Percentiles rank a stretch among this genome's conserved stretches.
These are phyloP conservation scores for Coniochaeta sp. DNA, from an alignment of 2,329 filamentous ascomycete genomes.

Conservation along the genomic window DNA sequence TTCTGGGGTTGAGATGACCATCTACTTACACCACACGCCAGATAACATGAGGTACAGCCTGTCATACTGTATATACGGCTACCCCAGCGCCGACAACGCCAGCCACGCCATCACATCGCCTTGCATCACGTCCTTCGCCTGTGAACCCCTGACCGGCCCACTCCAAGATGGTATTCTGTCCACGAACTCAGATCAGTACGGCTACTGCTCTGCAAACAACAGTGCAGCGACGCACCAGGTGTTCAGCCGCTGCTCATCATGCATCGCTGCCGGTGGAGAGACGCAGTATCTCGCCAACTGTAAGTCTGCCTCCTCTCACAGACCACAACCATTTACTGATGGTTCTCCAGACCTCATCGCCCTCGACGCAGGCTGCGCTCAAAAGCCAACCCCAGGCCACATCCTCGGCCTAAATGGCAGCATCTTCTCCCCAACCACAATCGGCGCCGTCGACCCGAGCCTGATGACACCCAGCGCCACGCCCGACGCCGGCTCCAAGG, in stretches of 20 bases:
- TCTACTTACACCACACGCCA: constrained; percentile 19
- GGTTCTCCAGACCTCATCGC: constrained; percentile 37
- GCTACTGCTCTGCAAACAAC: constrained; percentile 37
- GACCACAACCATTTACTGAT: constrained; percentile 1
- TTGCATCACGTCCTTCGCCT: constrained; percentile 44
- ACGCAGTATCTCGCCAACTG: constrained; percentile 43
- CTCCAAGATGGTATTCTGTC: constrained; percentile 32
- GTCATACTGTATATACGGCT: constrained; percentile 45
- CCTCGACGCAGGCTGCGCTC: constrained; percentile 42
- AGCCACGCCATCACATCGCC: constrained; percentile 36
- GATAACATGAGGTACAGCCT: constrained; percentile 49
- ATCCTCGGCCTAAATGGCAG: constrained; percentile 21
- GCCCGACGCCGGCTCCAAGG: constrained; percentile 9
- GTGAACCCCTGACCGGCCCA: constrained; percentile 34
- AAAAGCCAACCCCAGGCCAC: constrained; percentile 29
- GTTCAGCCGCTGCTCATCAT: constrained; percentile 35
- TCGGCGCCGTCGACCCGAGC: constrained; percentile 28
- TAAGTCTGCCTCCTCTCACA: constrained; percentile 20
- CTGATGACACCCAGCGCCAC: constrained; percentile 10
- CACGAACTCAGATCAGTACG: constrained; percentile 28
- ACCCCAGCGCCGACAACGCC: constrained; percentile 41
- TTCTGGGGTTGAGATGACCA: background rate
- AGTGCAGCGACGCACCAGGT: constrained; percentile 24
- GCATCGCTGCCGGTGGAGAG: constrained; percentile 33
- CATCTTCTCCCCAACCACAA: constrained; percentile 17